phyloP scores from a whole-genome alignment of 139 green algal species.

The Chlamydomonas urium region DNA sequence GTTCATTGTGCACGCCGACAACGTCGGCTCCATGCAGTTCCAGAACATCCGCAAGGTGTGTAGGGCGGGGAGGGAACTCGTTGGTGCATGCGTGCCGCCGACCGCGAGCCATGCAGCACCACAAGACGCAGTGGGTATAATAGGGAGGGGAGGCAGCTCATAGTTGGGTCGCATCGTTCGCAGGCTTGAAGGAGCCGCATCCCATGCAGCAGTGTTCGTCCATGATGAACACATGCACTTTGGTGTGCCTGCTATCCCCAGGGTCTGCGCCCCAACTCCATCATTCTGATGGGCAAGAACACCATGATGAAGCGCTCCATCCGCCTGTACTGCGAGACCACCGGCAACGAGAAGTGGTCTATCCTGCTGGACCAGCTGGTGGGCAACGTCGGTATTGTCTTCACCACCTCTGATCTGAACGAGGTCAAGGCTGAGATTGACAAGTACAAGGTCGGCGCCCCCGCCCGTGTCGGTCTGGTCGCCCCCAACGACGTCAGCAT shows the following conservation, averaged over 20 bases:
- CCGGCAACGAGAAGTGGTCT: constrained; percentile 81
- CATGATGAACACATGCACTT: not conserved
- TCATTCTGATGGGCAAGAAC: constrained; percentile 99
- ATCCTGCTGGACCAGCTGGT: constrained; percentile 83
- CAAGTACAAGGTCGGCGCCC: constrained; percentile 86
- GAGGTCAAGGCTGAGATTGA: constrained; percentile 64
- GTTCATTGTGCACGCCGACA: constrained; percentile 96
- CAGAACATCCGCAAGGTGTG: constrained; percentile 92
- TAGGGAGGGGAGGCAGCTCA: too few relatives aligned
- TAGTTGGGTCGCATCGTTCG: too few relatives aligned
- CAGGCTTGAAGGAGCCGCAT: too few relatives aligned
- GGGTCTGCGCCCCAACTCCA: constrained; percentile 68
- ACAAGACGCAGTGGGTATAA: too few relatives aligned
- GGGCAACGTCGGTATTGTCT: constrained; percentile 97
- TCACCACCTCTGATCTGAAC: constrained; percentile 73
- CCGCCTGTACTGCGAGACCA: constrained; percentile 87
- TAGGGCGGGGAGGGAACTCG: too few relatives aligned
- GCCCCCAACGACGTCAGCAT: constrained; percentile 88
- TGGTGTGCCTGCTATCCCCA: not conserved
- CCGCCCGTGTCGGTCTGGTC: constrained; percentile 85
- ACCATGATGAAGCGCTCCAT: constrained; percentile 98
- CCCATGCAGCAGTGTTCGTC: too few relatives aligned
- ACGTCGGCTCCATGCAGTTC: constrained; percentile 99
- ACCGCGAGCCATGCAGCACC: too few relatives aligned
- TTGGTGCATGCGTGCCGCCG: too few relatives aligned